Evolutionary conservation across 495 filamentous ascomycete genomes (phyloP).

Genomic region (Parmelia sp.): DNA sequence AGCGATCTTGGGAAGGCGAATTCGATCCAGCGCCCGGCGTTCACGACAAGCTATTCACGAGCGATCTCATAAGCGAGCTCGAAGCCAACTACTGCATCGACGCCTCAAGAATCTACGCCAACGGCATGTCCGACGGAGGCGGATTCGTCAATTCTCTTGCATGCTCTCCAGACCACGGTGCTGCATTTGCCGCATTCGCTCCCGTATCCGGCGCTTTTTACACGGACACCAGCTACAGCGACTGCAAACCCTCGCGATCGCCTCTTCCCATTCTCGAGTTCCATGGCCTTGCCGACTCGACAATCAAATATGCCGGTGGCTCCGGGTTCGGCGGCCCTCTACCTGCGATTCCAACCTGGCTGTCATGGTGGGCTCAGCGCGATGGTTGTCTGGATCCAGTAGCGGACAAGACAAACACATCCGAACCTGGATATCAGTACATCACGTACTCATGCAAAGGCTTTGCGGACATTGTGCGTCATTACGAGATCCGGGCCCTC

Average conservation of each 20-base stretch:
- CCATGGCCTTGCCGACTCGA: background rate
- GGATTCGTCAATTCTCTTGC: constrained; percentile 50
- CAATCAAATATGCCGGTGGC: background rate
- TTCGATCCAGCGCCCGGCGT: constrained; percentile 28
- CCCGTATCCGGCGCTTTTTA: constrained; percentile 35
- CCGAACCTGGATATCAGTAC: background rate
- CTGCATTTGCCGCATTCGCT: constrained; percentile 43
- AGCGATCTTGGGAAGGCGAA: constrained; percentile 32
- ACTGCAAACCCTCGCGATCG: background rate
- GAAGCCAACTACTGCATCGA: constrained; percentile 46
- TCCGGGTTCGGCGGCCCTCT: background rate
- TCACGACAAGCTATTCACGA: constrained; percentile 44
- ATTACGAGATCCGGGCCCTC: background rate
- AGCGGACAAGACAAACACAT: background rate
- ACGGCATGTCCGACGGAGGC: constrained; percentile 56
- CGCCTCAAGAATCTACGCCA: constrained; percentile 45
- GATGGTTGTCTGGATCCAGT: background rate
- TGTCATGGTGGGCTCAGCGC: background rate
- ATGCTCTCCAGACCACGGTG: constrained; percentile 38
- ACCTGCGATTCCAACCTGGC: background rate
- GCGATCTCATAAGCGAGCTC: constrained; percentile 43
- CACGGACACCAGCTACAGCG: background rate
- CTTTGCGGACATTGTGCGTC: background rate
- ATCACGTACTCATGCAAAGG: background rate
- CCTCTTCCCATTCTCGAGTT: background rate